Conservation (phyloP, 1,284 basidiomycete species). For the Gomphus sp. region DNA sequence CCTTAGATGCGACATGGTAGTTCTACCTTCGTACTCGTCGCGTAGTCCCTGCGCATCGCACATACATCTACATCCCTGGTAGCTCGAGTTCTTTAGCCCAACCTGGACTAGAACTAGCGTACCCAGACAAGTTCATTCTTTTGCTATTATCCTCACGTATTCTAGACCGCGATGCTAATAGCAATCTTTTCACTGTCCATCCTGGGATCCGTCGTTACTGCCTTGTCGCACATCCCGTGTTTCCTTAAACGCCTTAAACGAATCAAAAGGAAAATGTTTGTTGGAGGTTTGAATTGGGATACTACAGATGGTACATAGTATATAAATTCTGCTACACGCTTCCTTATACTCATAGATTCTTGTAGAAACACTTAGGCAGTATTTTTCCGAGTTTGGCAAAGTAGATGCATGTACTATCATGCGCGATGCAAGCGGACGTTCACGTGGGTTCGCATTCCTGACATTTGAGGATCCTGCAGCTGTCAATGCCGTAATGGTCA, state of each 20-base stretch:
- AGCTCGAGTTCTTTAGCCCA: conserved; percentile 61
- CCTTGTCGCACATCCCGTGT: conserved; percentile 20
- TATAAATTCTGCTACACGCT: conserved; percentile 29
- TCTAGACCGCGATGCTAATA: conserved; percentile 78
- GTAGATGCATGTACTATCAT: conserved; percentile 89
- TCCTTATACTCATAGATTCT: conserved; percentile 20
- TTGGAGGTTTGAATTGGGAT: conserved; percentile 95
- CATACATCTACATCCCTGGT: conserved; percentile 48
- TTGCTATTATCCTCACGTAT: conserved; percentile 43
- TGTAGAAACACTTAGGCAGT: conserved; percentile 61
- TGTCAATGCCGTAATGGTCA: conserved; percentile 84
- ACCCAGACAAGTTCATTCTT: conserved; percentile 59
- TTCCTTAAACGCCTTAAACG: conserved; percentile 23
- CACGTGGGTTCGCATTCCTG: conserved; percentile 89
- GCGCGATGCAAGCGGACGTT: conserved; percentile 86
- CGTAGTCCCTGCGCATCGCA: conserved; percentile 34
- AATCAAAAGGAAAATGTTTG: conserved; percentile 88
- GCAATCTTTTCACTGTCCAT: conserved; percentile 31
- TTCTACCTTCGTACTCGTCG: conserved; percentile 29
- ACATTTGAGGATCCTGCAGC: conserved; percentile 83
- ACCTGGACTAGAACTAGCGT: conserved; percentile 49
- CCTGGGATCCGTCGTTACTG: conserved; percentile 20
- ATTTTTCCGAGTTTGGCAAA: conserved; percentile 68
- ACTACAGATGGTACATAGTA: conserved; percentile 75
- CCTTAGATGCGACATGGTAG: conserved; percentile 21